Evolutionary conservation across 768 basidiomycete genomes (phyloP).

Genomic region (Suillus spraguei): DNA sequence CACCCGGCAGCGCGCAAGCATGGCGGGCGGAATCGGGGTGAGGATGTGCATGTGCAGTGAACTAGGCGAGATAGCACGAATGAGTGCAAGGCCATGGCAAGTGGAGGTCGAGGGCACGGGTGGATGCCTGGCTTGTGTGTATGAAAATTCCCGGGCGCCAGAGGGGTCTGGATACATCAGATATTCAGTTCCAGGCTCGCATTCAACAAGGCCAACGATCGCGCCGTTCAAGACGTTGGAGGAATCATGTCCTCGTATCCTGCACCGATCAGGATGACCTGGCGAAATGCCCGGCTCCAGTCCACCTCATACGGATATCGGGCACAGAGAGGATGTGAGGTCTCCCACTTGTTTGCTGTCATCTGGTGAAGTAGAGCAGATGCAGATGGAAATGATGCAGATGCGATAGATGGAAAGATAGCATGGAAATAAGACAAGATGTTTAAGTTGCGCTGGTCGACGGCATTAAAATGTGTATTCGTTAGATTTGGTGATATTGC

Average conservation of each 20-base stretch:
- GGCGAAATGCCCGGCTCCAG: slow-evolving; percentile 55
- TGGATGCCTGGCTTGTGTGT: slow-evolving; percentile 53
- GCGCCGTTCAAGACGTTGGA: slow-evolving; percentile 74
- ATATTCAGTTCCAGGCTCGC: slow-evolving; percentile 28
- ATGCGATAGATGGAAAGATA: slow-evolving; percentile 31
- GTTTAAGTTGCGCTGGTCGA: slow-evolving; percentile 72
- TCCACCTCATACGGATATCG: slow-evolving; percentile 74
- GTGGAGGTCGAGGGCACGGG: slow-evolving; percentile 63
- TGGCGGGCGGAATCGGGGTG: slow-evolving; percentile 64
- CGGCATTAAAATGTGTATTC: slow-evolving; percentile 37
- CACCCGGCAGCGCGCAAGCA: slow-evolving; percentile 46
- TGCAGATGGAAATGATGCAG: slow-evolving; percentile 15
- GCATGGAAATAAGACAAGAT: slow-evolving; percentile 82
- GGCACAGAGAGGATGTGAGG: slow-evolving; percentile 66
- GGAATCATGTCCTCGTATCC: slow-evolving; percentile 79
- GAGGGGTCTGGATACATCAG: not conserved
- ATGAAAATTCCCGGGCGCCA: slow-evolving; percentile 43
- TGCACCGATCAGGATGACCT: slow-evolving; percentile 67
- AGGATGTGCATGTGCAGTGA: slow-evolving; percentile 63
- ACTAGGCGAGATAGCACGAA: slow-evolving; percentile 55
- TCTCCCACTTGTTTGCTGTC: slow-evolving; percentile 62
- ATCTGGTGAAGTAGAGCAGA: slow-evolving; percentile 33
- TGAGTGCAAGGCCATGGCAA: slow-evolving; percentile 77
- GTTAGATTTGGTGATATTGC: slow-evolving; percentile 42
- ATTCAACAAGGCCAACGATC: slow-evolving; percentile 73